Evolutionary conservation across 2,329 filamentous ascomycete species (phyloP), one percentile per base, ranked within the genome.

Genomic region (Arthrobotrys entomopaga): DNA sequence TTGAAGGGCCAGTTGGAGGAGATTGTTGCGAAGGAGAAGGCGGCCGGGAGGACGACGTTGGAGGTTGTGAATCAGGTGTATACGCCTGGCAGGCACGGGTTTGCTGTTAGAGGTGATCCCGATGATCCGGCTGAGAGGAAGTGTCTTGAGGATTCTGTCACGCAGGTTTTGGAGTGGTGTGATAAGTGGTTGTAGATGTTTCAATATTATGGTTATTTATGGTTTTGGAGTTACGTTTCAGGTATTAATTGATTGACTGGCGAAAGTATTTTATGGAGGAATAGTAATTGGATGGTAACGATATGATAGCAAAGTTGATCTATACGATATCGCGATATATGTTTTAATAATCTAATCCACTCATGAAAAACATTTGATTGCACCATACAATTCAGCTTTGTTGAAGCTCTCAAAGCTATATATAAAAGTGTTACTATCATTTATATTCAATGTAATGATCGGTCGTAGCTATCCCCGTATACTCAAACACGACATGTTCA

Each of bases 51-150:
- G 53, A 76, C 75, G 42, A 46, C 81, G 42, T 79, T 79, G 49
- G 80, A 80, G 54, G 77, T 80, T 64, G 78, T 79, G 67, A 79
- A 81, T 63, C 78, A 78, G 66, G 78, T 81, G 38, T 81, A 81
- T 69, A 80, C 78, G 42, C 79, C 79, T 34, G 79, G 79, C 65
- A 72, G 80, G 7, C 81, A 82, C 79, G 80, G 81, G 0, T 82
- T 82, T 77, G 78, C 79, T 40, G 81, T 82, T 1, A 78, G 81
- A 77, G 81, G 81, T 5, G 82, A 82, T 77, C 80, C 80, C 19
- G 81, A 81, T 65, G 79, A 82, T 77, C 79, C 79, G 8, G 54
- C 74, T 56, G 81, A 81, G 77, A 80, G 77, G 65, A 77, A 75
- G 46, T 80, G 78, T 40, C 72, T 81, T 70, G 81, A 82, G 66